These are phyloP conservation scores for Crithidia expoeki DNA, from an alignment of 208 protist genomes.

Conservation along the genomic window DNA sequence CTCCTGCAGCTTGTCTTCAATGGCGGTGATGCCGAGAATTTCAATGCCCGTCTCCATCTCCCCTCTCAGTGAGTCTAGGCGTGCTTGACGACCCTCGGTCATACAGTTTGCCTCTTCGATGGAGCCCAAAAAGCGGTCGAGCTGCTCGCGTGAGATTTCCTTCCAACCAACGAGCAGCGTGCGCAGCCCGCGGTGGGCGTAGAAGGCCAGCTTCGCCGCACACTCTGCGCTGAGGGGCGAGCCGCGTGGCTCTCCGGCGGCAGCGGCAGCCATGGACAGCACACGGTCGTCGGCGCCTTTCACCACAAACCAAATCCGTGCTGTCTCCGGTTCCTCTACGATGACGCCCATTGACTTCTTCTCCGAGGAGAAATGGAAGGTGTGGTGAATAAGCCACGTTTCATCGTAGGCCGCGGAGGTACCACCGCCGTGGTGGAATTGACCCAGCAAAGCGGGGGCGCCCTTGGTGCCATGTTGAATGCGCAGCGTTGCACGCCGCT, in stretches of 20 bases:
- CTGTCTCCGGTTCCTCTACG: constrained; percentile 49
- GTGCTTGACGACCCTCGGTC: constrained; percentile 44
- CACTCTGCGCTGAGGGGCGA: constrained; percentile 25
- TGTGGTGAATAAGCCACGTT: constrained; percentile 75
- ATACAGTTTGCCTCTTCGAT: constrained; percentile 40
- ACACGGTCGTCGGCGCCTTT: constrained; percentile 93
- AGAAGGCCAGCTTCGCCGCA: constrained; percentile 49
- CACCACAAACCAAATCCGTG: constrained; percentile 59
- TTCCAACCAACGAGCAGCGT: constrained; percentile 78
- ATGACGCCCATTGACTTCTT: constrained; percentile 89
- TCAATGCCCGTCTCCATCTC: constrained; percentile 86
- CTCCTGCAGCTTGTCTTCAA: constrained; percentile 98
- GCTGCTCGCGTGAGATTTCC: constrained; percentile 47
- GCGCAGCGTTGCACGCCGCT: constrained; percentile 32
- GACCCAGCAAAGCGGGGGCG: not conserved
- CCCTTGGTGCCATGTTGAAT: not conserved
- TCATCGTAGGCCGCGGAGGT: constrained; percentile 11
- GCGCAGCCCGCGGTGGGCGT: constrained; percentile 71
- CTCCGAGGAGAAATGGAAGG: constrained; percentile 88
- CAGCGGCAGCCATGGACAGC: constrained; percentile 37
- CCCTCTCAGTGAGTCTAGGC: constrained; percentile 52
- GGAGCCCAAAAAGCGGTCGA: constrained; percentile 41
- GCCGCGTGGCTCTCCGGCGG: not conserved
- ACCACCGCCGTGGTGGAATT: not conserved
- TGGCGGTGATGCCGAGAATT: constrained; percentile 94